Conservation (phyloP, 202 grass and related monocot genomes). For the Zizania palustris region DNA sequence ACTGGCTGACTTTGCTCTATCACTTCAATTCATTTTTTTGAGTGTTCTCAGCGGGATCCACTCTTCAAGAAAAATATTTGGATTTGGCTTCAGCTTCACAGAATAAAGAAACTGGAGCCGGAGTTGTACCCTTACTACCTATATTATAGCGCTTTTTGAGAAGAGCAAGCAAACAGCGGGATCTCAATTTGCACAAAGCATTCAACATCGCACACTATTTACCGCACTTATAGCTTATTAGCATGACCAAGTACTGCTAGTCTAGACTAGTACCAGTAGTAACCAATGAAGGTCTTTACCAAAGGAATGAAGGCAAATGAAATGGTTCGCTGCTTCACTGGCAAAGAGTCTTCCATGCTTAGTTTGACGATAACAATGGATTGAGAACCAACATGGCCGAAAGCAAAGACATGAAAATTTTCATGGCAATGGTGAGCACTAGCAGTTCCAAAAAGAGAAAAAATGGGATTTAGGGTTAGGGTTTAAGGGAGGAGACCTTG, state of each 20-base stretch:
- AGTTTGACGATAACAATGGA: neutral
- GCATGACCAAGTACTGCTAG: neutral
- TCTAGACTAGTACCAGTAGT: neutral
- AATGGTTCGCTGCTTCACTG: neutral
- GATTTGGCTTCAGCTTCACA: no score
- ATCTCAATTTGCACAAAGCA: neutral
- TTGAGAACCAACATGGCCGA: neutral
- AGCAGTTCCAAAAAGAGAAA: neutral
- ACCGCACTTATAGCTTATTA: neutral
- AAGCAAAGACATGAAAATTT: neutral
- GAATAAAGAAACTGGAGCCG: no score
- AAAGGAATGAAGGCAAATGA: neutral
- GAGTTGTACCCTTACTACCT: no score
- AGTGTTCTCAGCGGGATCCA: no score
- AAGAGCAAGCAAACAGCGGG: neutral
- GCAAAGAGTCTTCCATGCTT: neutral
- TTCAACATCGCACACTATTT: no score
- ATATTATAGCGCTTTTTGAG: no score
- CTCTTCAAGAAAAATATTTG: no score
- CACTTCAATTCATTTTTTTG: no score
- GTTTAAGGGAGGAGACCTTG: conserved; percentile 50
- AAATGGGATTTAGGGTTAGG: conserved; percentile 38
- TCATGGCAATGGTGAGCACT: neutral
- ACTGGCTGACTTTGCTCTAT: no score
- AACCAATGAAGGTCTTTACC: neutral